phyloP scores from a whole-genome alignment of 2,329 filamentous ascomycete species.

The Lecanicillium sp. region DNA sequence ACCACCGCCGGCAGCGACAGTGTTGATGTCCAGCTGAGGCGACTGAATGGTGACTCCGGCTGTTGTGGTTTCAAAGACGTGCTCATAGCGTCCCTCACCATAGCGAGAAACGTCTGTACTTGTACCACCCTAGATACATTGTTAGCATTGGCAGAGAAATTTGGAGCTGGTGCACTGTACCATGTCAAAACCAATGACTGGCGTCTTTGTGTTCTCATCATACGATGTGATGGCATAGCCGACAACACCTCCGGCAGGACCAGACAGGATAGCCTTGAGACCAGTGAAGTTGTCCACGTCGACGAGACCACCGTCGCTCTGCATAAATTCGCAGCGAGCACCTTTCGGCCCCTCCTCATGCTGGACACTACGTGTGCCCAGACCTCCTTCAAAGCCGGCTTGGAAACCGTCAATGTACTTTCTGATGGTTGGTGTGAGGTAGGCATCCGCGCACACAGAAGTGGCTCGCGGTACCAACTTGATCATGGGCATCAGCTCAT shows the following conservation, averaged over 20 bases:
- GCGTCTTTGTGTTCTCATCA: conserved; percentile 71
- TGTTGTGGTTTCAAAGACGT: conserved; percentile 90
- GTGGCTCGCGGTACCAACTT: conserved; percentile 34
- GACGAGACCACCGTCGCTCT: conserved; percentile 68
- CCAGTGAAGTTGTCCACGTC: conserved; percentile 79
- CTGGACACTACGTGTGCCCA: conserved; percentile 70
- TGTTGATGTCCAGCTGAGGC: conserved; percentile 90
- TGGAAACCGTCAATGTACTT: conserved; percentile 63
- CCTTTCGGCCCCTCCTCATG: conserved; percentile 56
- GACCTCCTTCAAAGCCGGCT: conserved; percentile 69
- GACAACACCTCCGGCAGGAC: conserved; percentile 87
- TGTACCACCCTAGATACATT: conserved; percentile 58
- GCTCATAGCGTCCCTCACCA: conserved; percentile 77
- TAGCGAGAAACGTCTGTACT: conserved; percentile 88
- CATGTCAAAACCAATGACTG: conserved; percentile 95
- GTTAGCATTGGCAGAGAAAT: conserved; percentile 9
- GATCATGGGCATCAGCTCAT: conserved; percentile 36
- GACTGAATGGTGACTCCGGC: conserved; percentile 92
- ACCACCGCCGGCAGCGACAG: conserved; percentile 83
- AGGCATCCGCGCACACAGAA: conserved; percentile 35
- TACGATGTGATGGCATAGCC: conserved; percentile 90
- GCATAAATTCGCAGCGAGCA: conserved; percentile 91
- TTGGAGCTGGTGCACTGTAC: conserved; percentile 14
- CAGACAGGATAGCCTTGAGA: conserved; percentile 76
- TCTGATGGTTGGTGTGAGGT: conserved; percentile 34